Base-by-base conservation (phyloP, 495 filamentous ascomycete genomes). In the Cetradonia linearis region DNA sequence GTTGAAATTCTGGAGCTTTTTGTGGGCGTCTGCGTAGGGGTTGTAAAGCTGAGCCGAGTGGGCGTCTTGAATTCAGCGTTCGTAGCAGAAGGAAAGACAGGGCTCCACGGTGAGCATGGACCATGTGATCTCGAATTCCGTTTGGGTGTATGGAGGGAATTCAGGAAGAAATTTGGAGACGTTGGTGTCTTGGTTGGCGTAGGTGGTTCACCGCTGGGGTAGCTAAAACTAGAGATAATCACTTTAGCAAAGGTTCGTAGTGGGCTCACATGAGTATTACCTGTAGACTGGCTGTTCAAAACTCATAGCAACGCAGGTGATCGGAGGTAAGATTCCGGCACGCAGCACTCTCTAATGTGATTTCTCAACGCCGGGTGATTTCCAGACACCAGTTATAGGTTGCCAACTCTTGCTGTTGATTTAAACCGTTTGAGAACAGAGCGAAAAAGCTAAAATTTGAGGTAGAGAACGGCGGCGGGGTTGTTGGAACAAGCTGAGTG, bases 181-280 rank as follows among this genome's bases (percentile, higher is more conserved):
- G 78, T 86, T 62, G 87, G 86, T 46, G 86, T 89, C 71, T 81
- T 83, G 67, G 83, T 86, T 27, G 86, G 86, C 59, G 87, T 89
- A 58, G 84, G 85, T 70, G 87, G 86, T 76, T 86, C 82, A 77
- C 82, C 84, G 79, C 83, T 83, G 71, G 83, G 80, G 78, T 85
- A 83, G 79, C 78, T 86, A 83, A 87, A 88, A 80, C 86, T 88
- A 47, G 38, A 31, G 9, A n/a, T 37, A 47, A 42, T 4, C 38
- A 58, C 11, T 54, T 67, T 18, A 66, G 56, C 55, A 42, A 10
- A 2, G 11, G 1, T 9, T 6, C 5, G 25, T 52, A 34, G 18
- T 13, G 10, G 6, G 9, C 30, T 10, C 10, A 10, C 20, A 13
- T 18, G 3, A 50, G 3, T 66, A 60, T 77, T 82, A 86, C 86